A percentile compares a stretch with the other conserved stretches of the same genome.
These are phyloP conservation scores for Fimicolochytrium jonesii DNA, from an alignment of 192 early-diverging fungal species.

Conservation along the genomic window DNA sequence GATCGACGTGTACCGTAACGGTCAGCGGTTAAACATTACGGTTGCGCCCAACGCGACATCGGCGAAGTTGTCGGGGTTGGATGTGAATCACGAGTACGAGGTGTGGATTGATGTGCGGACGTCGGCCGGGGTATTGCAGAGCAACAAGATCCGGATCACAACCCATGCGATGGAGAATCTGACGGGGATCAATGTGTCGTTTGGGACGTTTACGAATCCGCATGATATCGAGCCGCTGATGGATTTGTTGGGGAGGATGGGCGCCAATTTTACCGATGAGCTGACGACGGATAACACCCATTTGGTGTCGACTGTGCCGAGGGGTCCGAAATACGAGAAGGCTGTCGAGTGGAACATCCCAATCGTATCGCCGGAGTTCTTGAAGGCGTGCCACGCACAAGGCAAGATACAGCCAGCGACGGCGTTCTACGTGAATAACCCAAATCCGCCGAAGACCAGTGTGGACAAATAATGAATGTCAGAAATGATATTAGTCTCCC, in stretches of 20 bases:
- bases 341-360: conserved; percentile 90
- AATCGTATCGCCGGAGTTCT: conserved; percentile 91
- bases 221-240: conserved; percentile 73
- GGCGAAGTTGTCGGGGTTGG: conserved; percentile 84
- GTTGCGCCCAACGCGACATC: conserved; percentile 41
- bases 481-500: no score
- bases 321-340: conserved; percentile 81
- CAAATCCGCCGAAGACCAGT: conserved; percentile 9
- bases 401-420: conserved; percentile 75
- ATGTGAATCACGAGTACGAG: conserved; percentile 85
- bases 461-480: conserved; percentile 16
- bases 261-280: conserved; percentile 81
- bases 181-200: conserved; percentile 93
- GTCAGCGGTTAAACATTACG: conserved; percentile 65
- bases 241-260: conserved; percentile 70
- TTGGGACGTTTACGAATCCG: conserved; percentile 81
- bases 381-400: conserved; percentile 84
- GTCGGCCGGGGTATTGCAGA: conserved; percentile 78
- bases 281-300: conserved; percentile 89
- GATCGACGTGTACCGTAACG: conserved; percentile 90
- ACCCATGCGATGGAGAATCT: conserved; percentile 96
- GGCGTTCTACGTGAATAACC: conserved; percentile 44
- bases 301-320: conserved; percentile 76
- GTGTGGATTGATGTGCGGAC: conserved; percentile 89
- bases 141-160: conserved; percentile 67